A percentile compares a stretch with the other conserved stretches of the same genome.
Evolutionary conservation across 192 early-diverging fungal genomes (phyloP).

Genomic region (Spinellus fusiger): DNA sequence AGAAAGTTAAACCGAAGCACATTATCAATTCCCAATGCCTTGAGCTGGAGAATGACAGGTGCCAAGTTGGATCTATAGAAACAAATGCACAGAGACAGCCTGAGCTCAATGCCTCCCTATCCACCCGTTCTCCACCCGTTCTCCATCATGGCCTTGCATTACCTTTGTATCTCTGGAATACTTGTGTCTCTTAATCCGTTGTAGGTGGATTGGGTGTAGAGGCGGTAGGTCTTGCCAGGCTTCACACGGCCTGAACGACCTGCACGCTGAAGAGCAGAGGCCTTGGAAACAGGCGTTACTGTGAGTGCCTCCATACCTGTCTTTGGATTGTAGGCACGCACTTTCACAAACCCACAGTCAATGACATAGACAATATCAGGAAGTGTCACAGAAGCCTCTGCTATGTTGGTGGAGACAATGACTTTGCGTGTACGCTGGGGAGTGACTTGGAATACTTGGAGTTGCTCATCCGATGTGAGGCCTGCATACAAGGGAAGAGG

Average conservation of each 20-base stretch:
- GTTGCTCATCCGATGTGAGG: conserved; percentile 58
- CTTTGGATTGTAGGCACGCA: conserved; percentile 83
- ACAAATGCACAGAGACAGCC: no score
- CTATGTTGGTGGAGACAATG: conserved; percentile 85
- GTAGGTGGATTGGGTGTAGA: conserved; percentile 86
- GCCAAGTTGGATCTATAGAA: conserved; percentile 43
- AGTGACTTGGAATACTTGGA: conserved; percentile 56
- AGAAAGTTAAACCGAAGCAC: conserved; percentile 76
- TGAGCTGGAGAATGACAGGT: conserved; percentile 64
- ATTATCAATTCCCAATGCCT: conserved; percentile 77
- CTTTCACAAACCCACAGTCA: conserved; percentile 77
- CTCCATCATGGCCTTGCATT: not conserved
- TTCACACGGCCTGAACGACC: conserved; percentile 92
- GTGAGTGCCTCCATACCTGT: conserved; percentile 87
- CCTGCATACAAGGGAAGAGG: conserved; percentile 71
- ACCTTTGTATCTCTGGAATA: conserved; percentile 93
- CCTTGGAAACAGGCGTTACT: conserved; percentile 87
- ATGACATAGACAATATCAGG: conserved; percentile 73
- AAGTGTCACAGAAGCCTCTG: conserved; percentile 78
- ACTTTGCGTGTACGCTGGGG: conserved; percentile 65
- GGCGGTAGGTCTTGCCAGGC: conserved; percentile 82
- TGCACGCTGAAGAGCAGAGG: conserved; percentile 88
- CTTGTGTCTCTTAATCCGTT: conserved; percentile 71
- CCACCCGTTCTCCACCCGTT: no score
- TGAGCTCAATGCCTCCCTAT: no score